A percentile compares a stretch with the other conserved stretches of the same genome.
phyloP scores from a whole-genome alignment of 768 basidiomycete genomes.

The Trametes maxima region DNA sequence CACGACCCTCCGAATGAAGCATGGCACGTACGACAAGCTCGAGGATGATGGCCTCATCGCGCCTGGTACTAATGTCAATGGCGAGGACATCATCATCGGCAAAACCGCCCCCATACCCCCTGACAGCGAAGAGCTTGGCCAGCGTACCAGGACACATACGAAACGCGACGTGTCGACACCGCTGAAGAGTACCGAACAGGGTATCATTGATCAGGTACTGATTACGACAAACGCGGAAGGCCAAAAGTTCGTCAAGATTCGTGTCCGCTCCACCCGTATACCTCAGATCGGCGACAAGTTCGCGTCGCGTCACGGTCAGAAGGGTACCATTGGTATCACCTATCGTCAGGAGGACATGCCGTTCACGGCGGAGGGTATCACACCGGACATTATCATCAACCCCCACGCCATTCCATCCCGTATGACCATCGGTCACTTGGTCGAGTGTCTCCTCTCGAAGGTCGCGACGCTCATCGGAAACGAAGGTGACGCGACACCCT shows the following conservation, averaged over 20 bases:
- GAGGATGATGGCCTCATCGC: conserved; percentile 96
- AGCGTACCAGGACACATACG: conserved; percentile 90
- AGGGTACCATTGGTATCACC: conserved; percentile 99
- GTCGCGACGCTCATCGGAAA: conserved; percentile 95
- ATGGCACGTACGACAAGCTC: conserved; percentile 97
- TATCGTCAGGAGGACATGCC: conserved; percentile 99
- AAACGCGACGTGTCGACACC: conserved; percentile 97
- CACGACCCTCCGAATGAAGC: conserved; percentile 94
- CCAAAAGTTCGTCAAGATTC: conserved; percentile 97
- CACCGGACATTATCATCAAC: conserved; percentile 97
- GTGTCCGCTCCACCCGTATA: conserved; percentile 92
- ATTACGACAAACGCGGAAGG: conserved; percentile 96
- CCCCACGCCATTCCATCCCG: conserved; percentile 99
- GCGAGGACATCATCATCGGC: conserved; percentile 99
- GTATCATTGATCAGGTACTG: conserved; percentile 96
- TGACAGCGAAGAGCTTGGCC: conserved; percentile 96
- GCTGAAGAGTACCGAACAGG: conserved; percentile 96
- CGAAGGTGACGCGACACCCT: conserved; percentile 98
- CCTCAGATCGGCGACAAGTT: conserved; percentile 99
- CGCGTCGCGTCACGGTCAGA: conserved; percentile 98
- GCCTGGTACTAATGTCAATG: conserved; percentile 90
- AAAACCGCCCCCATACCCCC: conserved; percentile 98
- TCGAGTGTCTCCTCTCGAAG: conserved; percentile 96
- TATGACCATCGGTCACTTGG: conserved; percentile 99
- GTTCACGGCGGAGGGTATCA: conserved; percentile 95